These are phyloP conservation scores for Calophaca sinica DNA, from an alignment of 306 rosid species.

Conservation along the genomic window DNA sequence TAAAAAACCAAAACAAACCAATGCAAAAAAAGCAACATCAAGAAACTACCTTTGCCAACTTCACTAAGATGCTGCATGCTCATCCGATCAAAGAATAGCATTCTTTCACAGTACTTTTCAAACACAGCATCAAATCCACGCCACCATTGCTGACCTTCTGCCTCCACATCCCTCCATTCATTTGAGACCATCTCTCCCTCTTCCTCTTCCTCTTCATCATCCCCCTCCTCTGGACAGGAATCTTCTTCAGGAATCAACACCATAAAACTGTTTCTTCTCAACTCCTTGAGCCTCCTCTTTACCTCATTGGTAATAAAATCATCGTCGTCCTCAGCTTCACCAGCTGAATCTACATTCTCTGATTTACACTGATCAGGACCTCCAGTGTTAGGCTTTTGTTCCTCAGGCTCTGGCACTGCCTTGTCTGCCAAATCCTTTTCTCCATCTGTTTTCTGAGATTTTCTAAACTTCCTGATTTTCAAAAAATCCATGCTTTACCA, in stretches of 20 bases:
- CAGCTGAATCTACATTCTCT: conserved; percentile 55
- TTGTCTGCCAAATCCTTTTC: conserved; percentile 54
- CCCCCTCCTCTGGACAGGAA: conserved; percentile 77
- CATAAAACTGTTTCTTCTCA: conserved; percentile 95
- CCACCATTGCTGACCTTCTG: conserved; percentile 97
- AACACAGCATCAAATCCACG: conserved; percentile 87
- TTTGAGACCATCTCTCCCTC: conserved; percentile 60
- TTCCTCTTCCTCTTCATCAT: conserved; percentile 69
- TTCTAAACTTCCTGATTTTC: conserved; percentile 72
- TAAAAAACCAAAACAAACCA: conserved; percentile 14
- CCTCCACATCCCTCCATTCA: conserved; percentile 98
- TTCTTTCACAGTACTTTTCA: conserved; percentile 85
- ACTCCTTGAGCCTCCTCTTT: conserved; percentile 88
- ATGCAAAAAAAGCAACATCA: conserved; percentile 6
- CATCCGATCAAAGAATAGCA: conserved; percentile 86
- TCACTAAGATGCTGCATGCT: conserved; percentile 65
- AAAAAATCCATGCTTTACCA: conserved; percentile 68
- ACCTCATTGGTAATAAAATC: conserved; percentile 92
- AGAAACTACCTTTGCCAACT: conserved; percentile 60
- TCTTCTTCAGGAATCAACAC: conserved; percentile 97
- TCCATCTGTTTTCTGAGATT: conserved; percentile 61
- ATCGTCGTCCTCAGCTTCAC: conserved; percentile 81
- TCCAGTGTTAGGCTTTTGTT: conserved; percentile 54
- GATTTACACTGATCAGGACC: conserved; percentile 57
- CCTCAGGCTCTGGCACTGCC: conserved; percentile 59